Conservation (phyloP, 768 basidiomycete species). For the Panaeolus cyanescens region DNA sequence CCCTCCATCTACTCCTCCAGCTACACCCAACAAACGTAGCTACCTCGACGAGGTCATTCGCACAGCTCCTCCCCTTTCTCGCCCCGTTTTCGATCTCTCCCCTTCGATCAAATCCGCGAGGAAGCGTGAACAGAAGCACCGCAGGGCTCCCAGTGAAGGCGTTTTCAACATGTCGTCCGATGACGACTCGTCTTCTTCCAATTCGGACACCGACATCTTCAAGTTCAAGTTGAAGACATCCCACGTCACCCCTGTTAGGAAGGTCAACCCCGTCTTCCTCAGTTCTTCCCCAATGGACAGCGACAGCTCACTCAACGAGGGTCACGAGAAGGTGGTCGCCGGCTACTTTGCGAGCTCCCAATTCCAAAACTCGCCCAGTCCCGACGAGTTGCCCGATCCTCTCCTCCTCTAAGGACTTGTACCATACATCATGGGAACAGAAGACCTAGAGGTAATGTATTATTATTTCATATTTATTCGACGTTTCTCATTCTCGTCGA, state of each 20-base stretch:
- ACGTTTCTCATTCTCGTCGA: not conserved
- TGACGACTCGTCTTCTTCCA: slow-evolving; percentile 48
- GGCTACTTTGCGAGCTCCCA: slow-evolving; percentile 78
- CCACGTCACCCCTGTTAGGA: slow-evolving; percentile 10
- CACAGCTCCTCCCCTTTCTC: not conserved
- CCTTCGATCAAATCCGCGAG: slow-evolving; percentile 39
- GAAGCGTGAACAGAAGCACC: slow-evolving; percentile 43
- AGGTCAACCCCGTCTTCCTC: slow-evolving; percentile 9
- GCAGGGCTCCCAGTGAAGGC: slow-evolving; percentile 69
- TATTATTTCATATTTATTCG: not conserved
- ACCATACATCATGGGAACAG: not conserved
- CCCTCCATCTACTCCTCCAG: slow-evolving; percentile 49
- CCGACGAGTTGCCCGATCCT: slow-evolving; percentile 77
- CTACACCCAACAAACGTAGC: slow-evolving; percentile 18
- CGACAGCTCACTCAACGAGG: slow-evolving; percentile 31
- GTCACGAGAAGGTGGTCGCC: slow-evolving; percentile 31
- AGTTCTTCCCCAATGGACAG: slow-evolving; percentile 21
- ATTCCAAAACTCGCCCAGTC: slow-evolving; percentile 87
- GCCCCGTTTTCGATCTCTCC: slow-evolving; percentile 15
- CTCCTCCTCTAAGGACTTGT: slow-evolving; percentile 46
- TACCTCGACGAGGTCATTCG: not conserved
- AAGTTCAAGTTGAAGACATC: slow-evolving; percentile 23
- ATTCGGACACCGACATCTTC: slow-evolving; percentile 28
- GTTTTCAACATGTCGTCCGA: slow-evolving; percentile 78
- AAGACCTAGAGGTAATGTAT: not conserved